Evolutionary conservation across 2,329 filamentous ascomycete genomes (phyloP), one percentile per base, ranked within the genome.

Genomic region (Cladosporium sp.): DNA sequence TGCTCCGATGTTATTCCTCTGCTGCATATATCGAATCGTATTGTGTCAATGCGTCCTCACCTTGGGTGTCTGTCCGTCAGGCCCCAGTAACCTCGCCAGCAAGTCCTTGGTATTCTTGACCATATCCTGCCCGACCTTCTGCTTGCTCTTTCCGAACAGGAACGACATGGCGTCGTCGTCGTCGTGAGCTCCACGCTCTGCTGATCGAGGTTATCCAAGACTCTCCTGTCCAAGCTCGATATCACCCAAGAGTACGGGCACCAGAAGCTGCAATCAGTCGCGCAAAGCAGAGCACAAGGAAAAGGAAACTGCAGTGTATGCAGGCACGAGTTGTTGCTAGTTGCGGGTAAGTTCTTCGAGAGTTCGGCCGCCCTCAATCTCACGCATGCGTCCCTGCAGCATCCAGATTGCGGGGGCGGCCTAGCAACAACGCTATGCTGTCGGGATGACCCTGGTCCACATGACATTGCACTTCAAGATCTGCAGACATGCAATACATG

Each of bases 141-240:
- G 79, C 64, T 81, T 81, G 66, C 80, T 81, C 60, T 85, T 78
- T 59, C 80, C 80, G 70, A 89, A 89, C 57, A 89, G 76, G 74
- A 89, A 90, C 45, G 86, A 84, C 87, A 90, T 90, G 61, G 59
- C 61, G 28, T 32, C 58, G 57, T 36, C n/a, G n/a, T n/a, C n/a
- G 65, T 62, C 58, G 57, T 36, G 48, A 53, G 56, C 50, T 49
- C 45, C 15, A 36, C 35, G 52, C 53, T 58, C 50, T 28, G 50
- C 37, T 35, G 5, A 1, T 35, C 15, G 25, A 15, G 8, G 15
- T 12, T 19, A 32, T 35, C n/a, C 45, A 28, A 39, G 32, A 39
- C 35, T 17, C 34, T 51, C 22, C 24, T 39, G 39, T 51, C 35
- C 34, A 25, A 35, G 7, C 35, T 45, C 10, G 15, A 20, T 17